Evolutionary conservation across 805 yeast species (phyloP), one percentile per base, ranked within the genome.

Genomic region (Wickerhamiella kurtzmanii): DNA sequence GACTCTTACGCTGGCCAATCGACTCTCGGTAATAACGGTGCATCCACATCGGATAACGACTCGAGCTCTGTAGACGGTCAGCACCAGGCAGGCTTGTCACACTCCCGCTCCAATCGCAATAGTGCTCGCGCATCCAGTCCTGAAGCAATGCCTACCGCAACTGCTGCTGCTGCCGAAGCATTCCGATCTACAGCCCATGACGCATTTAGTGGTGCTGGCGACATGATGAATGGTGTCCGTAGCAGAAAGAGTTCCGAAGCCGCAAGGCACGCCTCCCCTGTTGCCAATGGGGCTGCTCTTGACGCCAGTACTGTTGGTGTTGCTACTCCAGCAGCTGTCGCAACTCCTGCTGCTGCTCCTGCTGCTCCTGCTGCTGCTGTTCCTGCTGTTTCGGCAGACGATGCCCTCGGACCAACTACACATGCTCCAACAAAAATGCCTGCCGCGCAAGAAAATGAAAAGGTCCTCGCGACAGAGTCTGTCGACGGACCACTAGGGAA

Each of bases 401-500:
- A 25, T 25, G 9, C 32, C 11, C 16, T 19, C 22, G 96, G 96
- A 0, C 89, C 94, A 0, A 66, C 63, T 5, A 63, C 67, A 1
- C 92, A 83, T 58, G 63, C 63, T 0, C 76, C 80, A 2, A 83
- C 95, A 0, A 59, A 63, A 1, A 59, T 72, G 40, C 70, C 68
- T 41, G 71, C 71, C 25, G 71, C 73, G 2, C 69, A 65, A 2
- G 57, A 60, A 3, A 69, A 71, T 11, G 86, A 79, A 53, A 74
- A 67, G 41, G 60, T 75, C 3, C 67, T 82, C 32, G 65, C 76
- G 3, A 73, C 74, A 36, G 75, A 72, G 20, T 66, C 64, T 1
- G 64, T 82, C 35, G 64, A 70, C 15, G 88, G 83, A 1, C 92
- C 97, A 1, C 66, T 89, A 3, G 96, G 96, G 0, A 69, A 80